Evolutionary conservation across 768 basidiomycete genomes (phyloP), one percentile per base, ranked within the genome.

Genomic region (Panaeolus cyanescens): DNA sequence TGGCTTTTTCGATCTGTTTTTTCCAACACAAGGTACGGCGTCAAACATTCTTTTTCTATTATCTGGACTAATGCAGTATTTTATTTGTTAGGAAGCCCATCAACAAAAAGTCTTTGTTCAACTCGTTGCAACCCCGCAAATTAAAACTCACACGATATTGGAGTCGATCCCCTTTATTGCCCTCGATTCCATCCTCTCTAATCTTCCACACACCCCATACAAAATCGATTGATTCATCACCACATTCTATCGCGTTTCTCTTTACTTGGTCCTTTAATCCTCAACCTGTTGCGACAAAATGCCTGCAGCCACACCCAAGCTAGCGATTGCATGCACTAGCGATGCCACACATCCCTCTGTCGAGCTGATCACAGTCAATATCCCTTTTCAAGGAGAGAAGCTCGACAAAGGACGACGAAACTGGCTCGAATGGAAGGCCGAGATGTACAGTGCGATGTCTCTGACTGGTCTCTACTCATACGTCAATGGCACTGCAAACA

Each of bases 111-210:
- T 15, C 45, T 50, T 50, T 50, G 45, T 50, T 50, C 45, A 28
- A 28, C 4, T 30, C 8, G 45, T 50, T 50, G 45, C 45, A 28
- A 50, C 15, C 12, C 45, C 25, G 22, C 45, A 50, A 50, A 50
- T 50, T 50, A 50, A 50, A 50, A 50, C 45, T 50, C 45, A 50
- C 45, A 50, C 45, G 45, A 50, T 50, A 22, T 50, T 28, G 45
- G 25, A 50, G 45, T 50, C 45, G 45, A 50, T 50, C 45, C 45
- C 45, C 45, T 50, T 50, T 50, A 50, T 50, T 50, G 45, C 45
- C 45, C 45, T 50, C 45, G 45, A 50, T 50, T 50, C 30, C 30
- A 50, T 50, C 45, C 45, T 50, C 45, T 13, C 12, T 50, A 28
- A 50, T 28, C 25, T 28, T 50, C 15, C 13, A 50, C 15, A 13